Evolutionary conservation across 805 yeast genomes (phyloP).

Genomic region (Debaryomyces prosopidis): DNA sequence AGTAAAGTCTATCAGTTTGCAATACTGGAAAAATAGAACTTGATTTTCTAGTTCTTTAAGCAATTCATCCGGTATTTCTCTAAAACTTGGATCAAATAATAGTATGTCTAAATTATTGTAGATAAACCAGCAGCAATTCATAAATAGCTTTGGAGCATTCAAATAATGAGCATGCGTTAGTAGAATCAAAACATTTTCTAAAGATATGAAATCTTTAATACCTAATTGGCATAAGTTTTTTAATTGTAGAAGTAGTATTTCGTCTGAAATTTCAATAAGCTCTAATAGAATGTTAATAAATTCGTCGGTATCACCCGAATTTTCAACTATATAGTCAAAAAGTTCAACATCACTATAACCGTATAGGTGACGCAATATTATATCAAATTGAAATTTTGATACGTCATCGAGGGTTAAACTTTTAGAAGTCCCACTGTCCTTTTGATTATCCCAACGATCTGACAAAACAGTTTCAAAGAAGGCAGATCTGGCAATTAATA

Average conservation of each 20-base stretch:
- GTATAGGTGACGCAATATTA: conserved; percentile 55
- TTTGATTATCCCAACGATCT: conserved; percentile 47
- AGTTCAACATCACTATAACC: conserved; percentile 49
- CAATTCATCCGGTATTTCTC: conserved; percentile 27
- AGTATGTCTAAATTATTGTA: conserved; percentile 64
- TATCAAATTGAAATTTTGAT: conserved; percentile 40
- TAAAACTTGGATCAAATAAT: conserved; percentile 45
- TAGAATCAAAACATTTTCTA: conserved; percentile 61
- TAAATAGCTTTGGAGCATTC: conserved; percentile 55
- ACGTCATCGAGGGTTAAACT: conserved; percentile 47
- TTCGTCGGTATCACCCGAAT: conserved; percentile 23
- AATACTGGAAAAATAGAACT: conserved; percentile 25
- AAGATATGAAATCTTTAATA: conserved; percentile 52
- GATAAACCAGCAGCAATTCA: conserved; percentile 67
- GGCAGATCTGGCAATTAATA: conserved; percentile 58
- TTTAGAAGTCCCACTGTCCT: conserved; percentile 10
- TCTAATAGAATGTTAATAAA: conserved; percentile 59
- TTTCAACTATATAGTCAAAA: conserved; percentile 31
- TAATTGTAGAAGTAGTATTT: conserved; percentile 57
- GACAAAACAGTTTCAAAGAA: conserved; percentile 64
- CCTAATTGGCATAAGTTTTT: conserved; percentile 62
- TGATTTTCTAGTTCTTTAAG: conserved; percentile 27
- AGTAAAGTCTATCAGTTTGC: conserved; percentile 23
- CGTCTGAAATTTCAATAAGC: conserved; percentile 61
- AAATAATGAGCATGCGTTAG: conserved; percentile 53